Conservation (phyloP, 495 filamentous ascomycete genomes). For the Aspergillus hancockii region DNA sequence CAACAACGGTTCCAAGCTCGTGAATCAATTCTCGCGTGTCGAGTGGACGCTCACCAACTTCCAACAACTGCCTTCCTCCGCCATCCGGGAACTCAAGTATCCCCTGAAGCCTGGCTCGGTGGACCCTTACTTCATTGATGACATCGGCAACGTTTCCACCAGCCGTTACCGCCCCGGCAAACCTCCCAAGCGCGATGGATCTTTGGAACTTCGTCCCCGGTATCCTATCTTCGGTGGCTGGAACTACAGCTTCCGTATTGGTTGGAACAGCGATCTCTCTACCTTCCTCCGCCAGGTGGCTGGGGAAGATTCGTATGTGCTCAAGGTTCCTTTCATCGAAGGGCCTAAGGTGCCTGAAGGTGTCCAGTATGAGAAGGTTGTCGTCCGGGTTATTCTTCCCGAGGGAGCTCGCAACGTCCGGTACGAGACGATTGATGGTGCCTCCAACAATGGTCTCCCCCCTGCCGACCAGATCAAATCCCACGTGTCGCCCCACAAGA, state of each 20-base stretch:
- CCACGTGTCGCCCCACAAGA: constrained; percentile 66
- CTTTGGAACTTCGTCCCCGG: constrained; percentile 85
- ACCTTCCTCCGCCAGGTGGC: constrained; percentile 67
- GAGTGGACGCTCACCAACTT: constrained; percentile 73
- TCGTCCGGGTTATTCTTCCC: constrained; percentile 80
- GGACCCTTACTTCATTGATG: constrained; percentile 92
- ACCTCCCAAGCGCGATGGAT: constrained; percentile 63
- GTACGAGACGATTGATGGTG: constrained; percentile 40
- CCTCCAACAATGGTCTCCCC: constrained; percentile 42
- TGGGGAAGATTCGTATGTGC: constrained; percentile 67
- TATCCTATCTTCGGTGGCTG: constrained; percentile 95
- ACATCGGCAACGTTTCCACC: constrained; percentile 96
- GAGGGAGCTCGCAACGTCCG: constrained; percentile 83
- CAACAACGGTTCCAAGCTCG: constrained; percentile 82
- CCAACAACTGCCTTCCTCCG: constrained; percentile 71
- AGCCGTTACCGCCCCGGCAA: constrained; percentile 80
- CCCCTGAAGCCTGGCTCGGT: constrained; percentile 75
- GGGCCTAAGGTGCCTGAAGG: constrained; percentile 84
- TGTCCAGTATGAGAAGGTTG: constrained; percentile 78
- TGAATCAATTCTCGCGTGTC: constrained; percentile 82
- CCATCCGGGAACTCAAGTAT: constrained; percentile 79
- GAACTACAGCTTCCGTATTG: constrained; percentile 95
- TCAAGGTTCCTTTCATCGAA: constrained; percentile 95
- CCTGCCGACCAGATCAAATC: constrained; percentile 36
- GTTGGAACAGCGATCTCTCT: constrained; percentile 85